Base-by-base conservation (phyloP, 1,284 basidiomycete genomes). In the Butyriboletus appendiculatus region DNA sequence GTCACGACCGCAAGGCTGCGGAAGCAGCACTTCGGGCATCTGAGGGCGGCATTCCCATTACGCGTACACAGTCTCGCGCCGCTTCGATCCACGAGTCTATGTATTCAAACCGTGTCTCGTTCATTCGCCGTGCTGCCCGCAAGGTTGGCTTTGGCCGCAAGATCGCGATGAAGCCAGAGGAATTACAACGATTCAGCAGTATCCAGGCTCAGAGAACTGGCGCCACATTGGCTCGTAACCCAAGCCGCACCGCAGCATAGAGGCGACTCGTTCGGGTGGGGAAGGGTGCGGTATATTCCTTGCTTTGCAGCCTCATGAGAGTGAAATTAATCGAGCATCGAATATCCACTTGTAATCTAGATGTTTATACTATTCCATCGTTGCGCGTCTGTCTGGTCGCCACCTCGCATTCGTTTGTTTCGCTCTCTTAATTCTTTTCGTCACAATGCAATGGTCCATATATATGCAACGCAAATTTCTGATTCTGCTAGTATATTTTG, bases 61-160 rank as follows among this genome's bases (percentile, higher is more conserved):
- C 81, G 35, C 88, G 93, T 66, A 96, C 91, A 46, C 85, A 90
- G 63, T 96, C 92, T 9, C 92, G 96, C 67, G 92, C 86, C 40
- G 90, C 90, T n/a, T 92, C 90, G 45, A 81, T 93, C 65, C 91
- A 96, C 80, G 94, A 96, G 76, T 93, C 91, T 40, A 75, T 98
- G 67, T 98, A 98, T 85, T 89, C 87, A 52, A 95, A 95, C 76
- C 93, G 94, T 81, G 88, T 90, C 48, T 86, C 84, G 57, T 95
- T 96, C 82, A 88, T 96, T 72, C 85, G 85, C 64, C 88, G 92
- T 50, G 92, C 92, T 47, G 88, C 81, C 48, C 84, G 88, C 76
- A 90, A 88, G 76, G 89, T 93, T 62, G 92, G 91, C 54, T 91
- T 95, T 65, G 88, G 90, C 56, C 82, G 85, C 67, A 89, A 88